Percentiles rank a stretch among this genome's conserved stretches.
phyloP scores from a whole-genome alignment of 306 rosid species.

The Vigna radiata region DNA sequence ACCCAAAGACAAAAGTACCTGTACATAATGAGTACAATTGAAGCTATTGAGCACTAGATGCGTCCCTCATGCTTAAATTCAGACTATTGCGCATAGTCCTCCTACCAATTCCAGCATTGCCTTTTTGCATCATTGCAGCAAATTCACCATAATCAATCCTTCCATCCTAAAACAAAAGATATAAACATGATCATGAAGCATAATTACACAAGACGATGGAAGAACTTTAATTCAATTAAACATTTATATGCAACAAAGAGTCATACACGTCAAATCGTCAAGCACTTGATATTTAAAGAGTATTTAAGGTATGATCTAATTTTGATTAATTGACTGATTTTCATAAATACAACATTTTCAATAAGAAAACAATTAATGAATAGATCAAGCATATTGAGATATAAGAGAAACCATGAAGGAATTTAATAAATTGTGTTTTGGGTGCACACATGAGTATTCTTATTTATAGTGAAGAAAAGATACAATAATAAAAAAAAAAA shows the following conservation, averaged over 20 bases:
- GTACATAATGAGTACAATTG: slow-evolving; percentile 49
- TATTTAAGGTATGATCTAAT: background rate
- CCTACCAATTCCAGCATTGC: slow-evolving; percentile 86
- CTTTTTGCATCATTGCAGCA: slow-evolving; percentile 97
- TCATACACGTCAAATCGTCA: slow-evolving; percentile 34
- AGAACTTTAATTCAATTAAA: slow-evolving; percentile 26
- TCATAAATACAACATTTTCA: slow-evolving; percentile 25
- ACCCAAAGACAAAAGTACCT: slow-evolving; percentile 45
- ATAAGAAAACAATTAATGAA: slow-evolving; percentile 21
- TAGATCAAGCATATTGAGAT: slow-evolving; percentile 32
- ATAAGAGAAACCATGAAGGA: too few relatives aligned
- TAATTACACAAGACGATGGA: slow-evolving; percentile 26
- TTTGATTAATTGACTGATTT: background rate
- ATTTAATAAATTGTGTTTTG: too few relatives aligned
- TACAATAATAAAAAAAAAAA: too few relatives aligned
- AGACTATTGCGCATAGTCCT: slow-evolving; percentile 94
- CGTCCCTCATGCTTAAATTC: slow-evolving; percentile 94
- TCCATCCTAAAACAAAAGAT: slow-evolving; percentile 71
- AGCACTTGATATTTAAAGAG: slow-evolving; percentile 38
- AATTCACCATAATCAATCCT: slow-evolving; percentile 93
- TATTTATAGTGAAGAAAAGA: too few relatives aligned
- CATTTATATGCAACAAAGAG: slow-evolving; percentile 3
- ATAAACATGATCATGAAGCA: slow-evolving; percentile 42
- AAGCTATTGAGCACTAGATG: slow-evolving; percentile 69
- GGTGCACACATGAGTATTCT: too few relatives aligned